A percentile compares a stretch with the other conserved stretches of the same genome.
Conservation (phyloP, 176 grass and related monocot species). For the Aegilops sharonensis region DNA sequence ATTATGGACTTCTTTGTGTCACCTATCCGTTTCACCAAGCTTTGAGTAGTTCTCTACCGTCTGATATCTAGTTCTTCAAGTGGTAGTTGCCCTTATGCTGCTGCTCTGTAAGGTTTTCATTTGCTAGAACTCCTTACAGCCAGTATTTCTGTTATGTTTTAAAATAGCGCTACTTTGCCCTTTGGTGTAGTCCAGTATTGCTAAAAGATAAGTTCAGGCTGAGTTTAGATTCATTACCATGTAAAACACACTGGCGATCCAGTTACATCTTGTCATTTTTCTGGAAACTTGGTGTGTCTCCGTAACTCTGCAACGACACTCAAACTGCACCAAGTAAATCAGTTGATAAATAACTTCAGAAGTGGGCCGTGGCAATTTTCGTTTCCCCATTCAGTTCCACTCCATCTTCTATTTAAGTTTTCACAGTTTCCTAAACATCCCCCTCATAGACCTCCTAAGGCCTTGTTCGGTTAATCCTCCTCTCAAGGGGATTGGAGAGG, state of each 20-base stretch:
- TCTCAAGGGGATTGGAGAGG: no score
- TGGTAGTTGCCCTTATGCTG: neutral
- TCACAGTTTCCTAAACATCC: neutral
- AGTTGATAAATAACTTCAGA: neutral
- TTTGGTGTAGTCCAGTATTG: neutral
- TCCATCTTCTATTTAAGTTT: neutral
- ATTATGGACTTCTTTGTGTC: neutral
- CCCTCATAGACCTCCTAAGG: no score
- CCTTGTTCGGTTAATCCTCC: no score
- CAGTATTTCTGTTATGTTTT: neutral
- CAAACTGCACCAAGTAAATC: neutral
- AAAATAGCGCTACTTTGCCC: neutral
- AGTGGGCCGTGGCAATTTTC: neutral
- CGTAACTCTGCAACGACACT: neutral
- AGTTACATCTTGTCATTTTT: neutral
- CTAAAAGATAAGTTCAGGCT: neutral
- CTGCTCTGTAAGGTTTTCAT: constrained; percentile 9
- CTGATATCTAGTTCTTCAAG: neutral
- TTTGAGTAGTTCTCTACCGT: neutral
- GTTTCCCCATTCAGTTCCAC: neutral
- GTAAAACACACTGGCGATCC: neutral
- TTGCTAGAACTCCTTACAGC: neutral
- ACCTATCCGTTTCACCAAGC: neutral
- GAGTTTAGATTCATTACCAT: neutral
- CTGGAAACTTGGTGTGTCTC: neutral